A percentile compares a stretch with the other conserved stretches of the same genome.
These are phyloP conservation scores for Melampsora occidentalis DNA, from an alignment of 1,284 basidiomycete genomes.

Conservation along the genomic window DNA sequence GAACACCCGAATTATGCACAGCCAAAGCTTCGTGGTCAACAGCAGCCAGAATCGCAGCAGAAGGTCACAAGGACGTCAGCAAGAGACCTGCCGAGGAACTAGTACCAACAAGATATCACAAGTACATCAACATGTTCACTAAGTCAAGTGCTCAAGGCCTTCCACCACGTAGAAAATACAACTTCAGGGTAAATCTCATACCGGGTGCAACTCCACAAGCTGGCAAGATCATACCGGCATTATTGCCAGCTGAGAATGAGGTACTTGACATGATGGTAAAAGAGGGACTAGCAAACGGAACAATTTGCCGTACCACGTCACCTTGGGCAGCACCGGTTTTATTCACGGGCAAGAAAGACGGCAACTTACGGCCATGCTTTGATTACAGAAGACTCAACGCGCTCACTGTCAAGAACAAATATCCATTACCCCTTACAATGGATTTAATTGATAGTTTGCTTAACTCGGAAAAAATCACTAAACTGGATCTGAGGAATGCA, in stretches of 20 bases:
- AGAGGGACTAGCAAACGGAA: neutral
- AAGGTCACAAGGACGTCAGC: too few species aligned
- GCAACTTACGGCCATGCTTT: neutral
- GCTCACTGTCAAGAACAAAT: neutral
- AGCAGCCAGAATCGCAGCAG: too few species aligned
- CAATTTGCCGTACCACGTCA: neutral
- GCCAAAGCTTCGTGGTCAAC: neutral
- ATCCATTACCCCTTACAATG: neutral
- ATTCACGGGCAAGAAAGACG: too few species aligned
- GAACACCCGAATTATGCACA: neutral
- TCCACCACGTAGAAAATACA: neutral
- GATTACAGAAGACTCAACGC: neutral
- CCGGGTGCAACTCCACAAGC: neutral
- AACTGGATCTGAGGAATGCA: neutral
- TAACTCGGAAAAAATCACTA: neutral
- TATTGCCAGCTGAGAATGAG: neutral
- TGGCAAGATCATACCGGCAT: neutral
- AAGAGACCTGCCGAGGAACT: neutral
- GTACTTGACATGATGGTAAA: neutral
- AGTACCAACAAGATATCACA: neutral
- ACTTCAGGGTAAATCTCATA: neutral
- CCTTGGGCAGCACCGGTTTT: neutral
- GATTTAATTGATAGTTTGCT: neutral
- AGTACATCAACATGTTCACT: neutral
- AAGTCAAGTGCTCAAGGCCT: neutral